phyloP scores from a whole-genome alignment of 2,329 filamentous ascomycete genomes.

The Phaeoacremonium minimum region DNA sequence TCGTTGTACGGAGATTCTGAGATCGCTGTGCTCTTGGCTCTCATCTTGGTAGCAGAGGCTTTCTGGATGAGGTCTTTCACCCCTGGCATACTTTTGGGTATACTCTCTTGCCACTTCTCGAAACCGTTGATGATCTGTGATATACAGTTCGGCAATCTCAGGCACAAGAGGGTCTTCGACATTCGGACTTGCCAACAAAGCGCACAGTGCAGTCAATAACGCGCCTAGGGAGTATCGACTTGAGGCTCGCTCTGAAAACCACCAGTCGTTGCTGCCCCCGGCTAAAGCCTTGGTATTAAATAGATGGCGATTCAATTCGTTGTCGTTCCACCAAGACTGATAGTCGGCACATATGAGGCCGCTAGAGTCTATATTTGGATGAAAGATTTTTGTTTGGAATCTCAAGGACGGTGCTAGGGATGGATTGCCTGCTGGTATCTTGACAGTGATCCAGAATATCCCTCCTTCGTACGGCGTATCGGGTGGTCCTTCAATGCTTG shows the following conservation, averaged over 20 bases:
- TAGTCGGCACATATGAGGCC: constrained; percentile 14
- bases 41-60: no score
- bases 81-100: constrained; percentile 6
- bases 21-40: no score
- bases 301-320: constrained; percentile 1
- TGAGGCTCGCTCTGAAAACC: constrained; percentile 6
- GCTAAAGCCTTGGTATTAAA: no score
- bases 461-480: constrained; percentile 17
- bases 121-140: constrained; percentile 11
- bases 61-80: no score
- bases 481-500: constrained; percentile 17
- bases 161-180: constrained; percentile 14
- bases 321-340: constrained; percentile 10
- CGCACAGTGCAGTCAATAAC: constrained; percentile 13
- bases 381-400: constrained; percentile 15
- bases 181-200: constrained; percentile 12
- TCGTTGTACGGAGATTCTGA: no score
- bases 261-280: constrained; percentile 1
- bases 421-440: constrained; percentile 1
- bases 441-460: constrained; percentile 15
- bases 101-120: constrained; percentile 7
- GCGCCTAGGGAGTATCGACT: constrained; percentile 9
- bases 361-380: constrained; percentile 15
- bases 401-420: constrained; percentile 11
- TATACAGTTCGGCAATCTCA: constrained; percentile 14